Evolutionary conservation across 768 basidiomycete species (phyloP), one percentile per base, ranked within the genome.

Genomic region (Termitomyces sp.): DNA sequence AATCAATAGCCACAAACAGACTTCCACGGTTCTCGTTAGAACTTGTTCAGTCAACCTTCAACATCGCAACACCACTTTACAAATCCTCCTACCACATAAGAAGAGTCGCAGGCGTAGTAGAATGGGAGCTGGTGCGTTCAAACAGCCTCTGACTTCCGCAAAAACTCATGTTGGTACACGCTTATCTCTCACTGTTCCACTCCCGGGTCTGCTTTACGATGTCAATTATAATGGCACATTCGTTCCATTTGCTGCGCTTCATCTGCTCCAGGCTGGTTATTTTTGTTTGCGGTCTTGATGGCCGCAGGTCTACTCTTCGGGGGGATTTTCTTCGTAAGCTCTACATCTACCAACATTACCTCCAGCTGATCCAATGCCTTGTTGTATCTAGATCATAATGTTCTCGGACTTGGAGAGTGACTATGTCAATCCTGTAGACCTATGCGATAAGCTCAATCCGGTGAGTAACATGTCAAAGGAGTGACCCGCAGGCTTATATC

Each of bases 371-470:
- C 31, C 38, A 23, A n/a, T 29, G 17, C 42, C 34, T 41, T 21
- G 31, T 46, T 37, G 37, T 48, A 27, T 29, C 16, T 64, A 98
- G 96, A 98, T 99, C 68, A 98, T 99, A 80, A 98, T 98, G 96
- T 98, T 98, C 80, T 97, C 95, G 48, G 97, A 98, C 77, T 79
- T 98, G 69, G 96, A 98, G 76, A 96, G 93, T 80, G 95, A 97
- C 82, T 98, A 98, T 77, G 95, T 98, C 81, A 99, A 99, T 75
- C 97, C 97, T 51, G 98, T 99, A 84, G 97, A 99, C 74, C 86
- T 98, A 31, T 98, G 97, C 78, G 98, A 98, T 77, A 98, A 96
- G 79, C 87, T 98, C 66, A 98, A 98, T 71, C 90, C 93, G 75
- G 96, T 96, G 42, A 47, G 61, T 53, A 35, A 62, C 47, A 81